Evolutionary conservation across 2,329 filamentous ascomycete genomes (phyloP).

Genomic region (Ophiostoma montium): DNA sequence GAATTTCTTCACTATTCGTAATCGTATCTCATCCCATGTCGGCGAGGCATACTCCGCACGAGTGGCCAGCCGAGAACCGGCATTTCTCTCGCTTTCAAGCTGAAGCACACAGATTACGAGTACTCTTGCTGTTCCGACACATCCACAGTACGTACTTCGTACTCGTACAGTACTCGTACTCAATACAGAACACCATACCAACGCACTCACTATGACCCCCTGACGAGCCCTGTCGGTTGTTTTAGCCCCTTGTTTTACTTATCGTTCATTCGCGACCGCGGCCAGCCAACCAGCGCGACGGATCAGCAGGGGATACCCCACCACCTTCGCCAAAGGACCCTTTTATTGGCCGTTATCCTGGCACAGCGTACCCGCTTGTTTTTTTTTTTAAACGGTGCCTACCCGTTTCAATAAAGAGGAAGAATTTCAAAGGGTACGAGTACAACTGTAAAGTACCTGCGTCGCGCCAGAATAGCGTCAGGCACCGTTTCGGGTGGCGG

Average conservation of each 20-base stretch:
- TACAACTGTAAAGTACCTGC: neutral
- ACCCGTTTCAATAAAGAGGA: neutral
- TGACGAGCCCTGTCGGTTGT: neutral
- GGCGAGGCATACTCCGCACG: no score
- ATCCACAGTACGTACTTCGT: no score
- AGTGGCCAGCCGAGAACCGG: no score
- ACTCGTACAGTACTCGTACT: no score
- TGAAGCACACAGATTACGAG: no score
- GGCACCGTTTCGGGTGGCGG: neutral
- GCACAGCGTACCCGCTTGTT: neutral
- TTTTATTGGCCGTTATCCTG: neutral
- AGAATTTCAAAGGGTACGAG: neutral
- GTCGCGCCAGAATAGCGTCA: neutral
- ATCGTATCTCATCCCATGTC: no score
- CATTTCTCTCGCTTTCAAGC: no score
- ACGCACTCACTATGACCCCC: neutral
- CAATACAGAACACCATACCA: no score
- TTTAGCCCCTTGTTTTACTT: neutral
- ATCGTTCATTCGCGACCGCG: neutral
- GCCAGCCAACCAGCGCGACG: neutral
- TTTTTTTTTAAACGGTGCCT: neutral
- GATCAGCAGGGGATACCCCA: neutral
- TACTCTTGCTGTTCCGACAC: no score
- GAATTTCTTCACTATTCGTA: no score
- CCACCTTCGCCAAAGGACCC: no score